phyloP scores from a whole-genome alignment of 257 asterid genomes.

The Solanum stenotomum region DNA sequence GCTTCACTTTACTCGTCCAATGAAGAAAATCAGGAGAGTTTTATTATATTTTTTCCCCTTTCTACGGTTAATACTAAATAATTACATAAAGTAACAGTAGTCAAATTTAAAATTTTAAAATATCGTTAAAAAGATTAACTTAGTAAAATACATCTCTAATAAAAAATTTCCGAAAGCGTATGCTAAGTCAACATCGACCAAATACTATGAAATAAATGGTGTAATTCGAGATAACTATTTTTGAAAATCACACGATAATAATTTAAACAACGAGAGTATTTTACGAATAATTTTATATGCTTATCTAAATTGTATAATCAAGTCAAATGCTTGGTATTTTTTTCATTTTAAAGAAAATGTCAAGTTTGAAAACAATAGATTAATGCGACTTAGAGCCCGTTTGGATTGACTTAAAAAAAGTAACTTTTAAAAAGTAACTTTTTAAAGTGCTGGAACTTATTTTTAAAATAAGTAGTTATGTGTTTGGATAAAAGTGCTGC shows the following conservation, averaged over 20 bases:
- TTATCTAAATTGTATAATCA: not conserved
- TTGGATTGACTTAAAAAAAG: too few species aligned
- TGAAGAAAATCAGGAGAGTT: too few species aligned
- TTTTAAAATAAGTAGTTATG: too few species aligned
- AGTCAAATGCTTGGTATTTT: not conserved
- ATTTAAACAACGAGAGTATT: not conserved
- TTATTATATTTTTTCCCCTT: not conserved
- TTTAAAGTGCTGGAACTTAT: too few species aligned
- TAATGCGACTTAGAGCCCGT: not conserved
- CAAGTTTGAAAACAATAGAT: not conserved
- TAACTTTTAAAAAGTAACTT: too few species aligned
- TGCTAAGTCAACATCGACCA: not conserved
- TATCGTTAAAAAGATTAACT: too few species aligned
- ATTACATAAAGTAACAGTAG: too few species aligned
- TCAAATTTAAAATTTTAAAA: not conserved
- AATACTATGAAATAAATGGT: not conserved
- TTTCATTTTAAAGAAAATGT: not conserved
- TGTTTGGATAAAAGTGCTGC: too few species aligned
- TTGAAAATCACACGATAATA: not conserved
- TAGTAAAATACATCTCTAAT: not conserved
- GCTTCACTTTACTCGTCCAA: not conserved
- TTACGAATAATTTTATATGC: not conserved
- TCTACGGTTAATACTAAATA: too few species aligned
- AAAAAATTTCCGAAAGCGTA: too few species aligned
- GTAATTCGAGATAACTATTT: not conserved